Evolutionary conservation across 176 grass and related monocot species (phyloP).

Genomic region (Phoenix dactylifera): DNA sequence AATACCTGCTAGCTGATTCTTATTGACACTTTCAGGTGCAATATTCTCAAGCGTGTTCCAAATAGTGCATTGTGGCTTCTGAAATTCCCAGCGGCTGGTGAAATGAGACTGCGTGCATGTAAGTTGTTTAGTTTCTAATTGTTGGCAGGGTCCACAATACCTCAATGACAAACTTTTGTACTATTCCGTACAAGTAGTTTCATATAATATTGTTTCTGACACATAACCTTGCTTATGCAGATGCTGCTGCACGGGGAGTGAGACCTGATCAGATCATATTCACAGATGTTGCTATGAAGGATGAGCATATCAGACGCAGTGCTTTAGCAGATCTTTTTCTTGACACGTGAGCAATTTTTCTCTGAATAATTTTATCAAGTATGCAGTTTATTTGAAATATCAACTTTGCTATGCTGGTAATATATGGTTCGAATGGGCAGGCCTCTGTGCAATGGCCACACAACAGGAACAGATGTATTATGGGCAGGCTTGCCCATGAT

Average conservation of each 20-base stretch:
- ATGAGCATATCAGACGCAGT: conserved; percentile 78
- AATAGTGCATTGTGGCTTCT: conserved; percentile 80
- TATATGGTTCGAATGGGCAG: conserved; percentile 13
- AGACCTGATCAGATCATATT: conserved; percentile 76
- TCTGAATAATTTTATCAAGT: not conserved
- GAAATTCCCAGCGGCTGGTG: conserved; percentile 72
- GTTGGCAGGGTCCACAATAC: too few relatives aligned
- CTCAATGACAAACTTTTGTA: not conserved
- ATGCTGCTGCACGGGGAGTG: conserved; percentile 69
- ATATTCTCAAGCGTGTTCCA: conserved; percentile 72
- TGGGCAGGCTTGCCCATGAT: conserved; percentile 91
- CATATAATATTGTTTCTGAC: not conserved
- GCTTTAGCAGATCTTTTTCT: conserved; percentile 83
- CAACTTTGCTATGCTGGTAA: not conserved
- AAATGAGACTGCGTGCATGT: conserved; percentile 68
- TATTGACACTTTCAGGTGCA: conserved; percentile 43
- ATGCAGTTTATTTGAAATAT: conserved; percentile 7
- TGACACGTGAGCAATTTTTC: conserved; percentile 54
- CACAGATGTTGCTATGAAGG: conserved; percentile 89
- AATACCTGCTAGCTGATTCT: too few relatives aligned
- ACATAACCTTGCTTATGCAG: conserved; percentile 19
- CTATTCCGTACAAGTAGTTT: not conserved
- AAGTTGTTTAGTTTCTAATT: conserved; percentile 24
- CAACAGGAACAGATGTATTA: conserved; percentile 75
- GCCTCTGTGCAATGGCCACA: conserved; percentile 85